Conservation (phyloP, 441 rosid species). For the Adansonia rubrostipa region DNA sequence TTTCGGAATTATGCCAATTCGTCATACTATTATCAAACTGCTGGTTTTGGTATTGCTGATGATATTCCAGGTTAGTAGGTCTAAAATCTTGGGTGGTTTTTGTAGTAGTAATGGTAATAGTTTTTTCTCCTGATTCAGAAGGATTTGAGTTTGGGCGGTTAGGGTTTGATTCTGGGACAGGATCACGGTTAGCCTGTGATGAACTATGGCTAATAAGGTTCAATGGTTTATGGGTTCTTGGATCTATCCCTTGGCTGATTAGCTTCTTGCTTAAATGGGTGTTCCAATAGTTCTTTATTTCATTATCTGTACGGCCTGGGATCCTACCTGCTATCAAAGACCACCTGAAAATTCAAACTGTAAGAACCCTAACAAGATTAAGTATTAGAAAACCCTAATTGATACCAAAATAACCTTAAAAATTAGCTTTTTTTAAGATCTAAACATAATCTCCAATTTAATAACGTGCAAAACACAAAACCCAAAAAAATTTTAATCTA, state of each 20-base stretch:
- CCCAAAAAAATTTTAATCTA: neutral
- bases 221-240: constrained; percentile 48
- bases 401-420: neutral
- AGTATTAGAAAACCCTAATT: neutral
- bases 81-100: neutral
- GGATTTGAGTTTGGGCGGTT: constrained; percentile 28
- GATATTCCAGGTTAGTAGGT: constrained; percentile 12
- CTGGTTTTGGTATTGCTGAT: neutral
- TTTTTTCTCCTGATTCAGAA: constrained; percentile 10
- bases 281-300: constrained; percentile 51
- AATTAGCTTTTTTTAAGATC: neutral
- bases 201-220: constrained; percentile 21
- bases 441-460: neutral
- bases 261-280: constrained; percentile 48
- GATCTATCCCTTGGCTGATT: constrained; percentile 51
- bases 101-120: neutral
- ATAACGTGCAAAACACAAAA: neutral
- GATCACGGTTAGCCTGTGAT: constrained; percentile 4
- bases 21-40: neutral
- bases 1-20: neutral
- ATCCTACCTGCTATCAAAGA: constrained; percentile 53
- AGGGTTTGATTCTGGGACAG: constrained; percentile 27
- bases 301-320: constrained; percentile 51
- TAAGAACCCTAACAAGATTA: neutral
- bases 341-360: constrained; percentile 34